Evolutionary conservation across 192 early-diverging fungal genomes (phyloP).

Genomic region (Mortierella hygrophila): DNA sequence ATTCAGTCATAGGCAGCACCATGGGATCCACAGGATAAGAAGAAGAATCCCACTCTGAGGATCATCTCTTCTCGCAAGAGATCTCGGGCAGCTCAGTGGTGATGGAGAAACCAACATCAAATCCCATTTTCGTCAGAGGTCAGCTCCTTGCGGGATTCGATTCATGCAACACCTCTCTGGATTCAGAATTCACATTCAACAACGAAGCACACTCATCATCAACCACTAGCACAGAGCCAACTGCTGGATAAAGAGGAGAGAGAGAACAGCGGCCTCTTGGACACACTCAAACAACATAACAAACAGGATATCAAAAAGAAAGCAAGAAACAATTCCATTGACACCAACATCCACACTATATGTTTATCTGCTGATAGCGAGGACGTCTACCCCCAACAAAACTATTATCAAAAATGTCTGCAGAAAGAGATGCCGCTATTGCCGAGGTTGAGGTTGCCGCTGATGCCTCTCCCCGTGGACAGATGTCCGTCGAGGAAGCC

Average conservation of each 20-base stretch:
- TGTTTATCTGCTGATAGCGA: neutral
- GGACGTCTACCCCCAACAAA: slow-evolving; percentile 23
- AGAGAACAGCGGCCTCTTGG: neutral
- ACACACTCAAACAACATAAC: neutral
- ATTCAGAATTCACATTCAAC: neutral
- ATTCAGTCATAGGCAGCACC: too few species aligned
- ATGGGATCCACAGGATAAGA: neutral
- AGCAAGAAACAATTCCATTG: neutral
- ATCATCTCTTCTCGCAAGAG: neutral
- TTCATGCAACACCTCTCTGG: neutral
- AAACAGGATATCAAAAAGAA: too few species aligned
- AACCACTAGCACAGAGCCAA: neutral
- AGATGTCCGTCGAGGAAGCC: slow-evolving; percentile 90
- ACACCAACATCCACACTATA: neutral
- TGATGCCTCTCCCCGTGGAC: slow-evolving; percentile 73
- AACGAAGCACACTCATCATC: neutral
- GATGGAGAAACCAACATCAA: neutral
- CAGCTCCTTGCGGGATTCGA: neutral
- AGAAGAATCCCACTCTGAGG: neutral
- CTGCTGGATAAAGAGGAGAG: neutral
- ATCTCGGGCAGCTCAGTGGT: neutral
- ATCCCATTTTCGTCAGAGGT: neutral
- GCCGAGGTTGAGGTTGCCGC: slow-evolving; percentile 78
- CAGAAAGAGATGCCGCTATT: slow-evolving; percentile 51
- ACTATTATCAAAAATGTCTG: slow-evolving; percentile 56